These are phyloP conservation scores for Verticillium longisporum DNA, from an alignment of 2,329 filamentous ascomycete species.

Conservation along the genomic window DNA sequence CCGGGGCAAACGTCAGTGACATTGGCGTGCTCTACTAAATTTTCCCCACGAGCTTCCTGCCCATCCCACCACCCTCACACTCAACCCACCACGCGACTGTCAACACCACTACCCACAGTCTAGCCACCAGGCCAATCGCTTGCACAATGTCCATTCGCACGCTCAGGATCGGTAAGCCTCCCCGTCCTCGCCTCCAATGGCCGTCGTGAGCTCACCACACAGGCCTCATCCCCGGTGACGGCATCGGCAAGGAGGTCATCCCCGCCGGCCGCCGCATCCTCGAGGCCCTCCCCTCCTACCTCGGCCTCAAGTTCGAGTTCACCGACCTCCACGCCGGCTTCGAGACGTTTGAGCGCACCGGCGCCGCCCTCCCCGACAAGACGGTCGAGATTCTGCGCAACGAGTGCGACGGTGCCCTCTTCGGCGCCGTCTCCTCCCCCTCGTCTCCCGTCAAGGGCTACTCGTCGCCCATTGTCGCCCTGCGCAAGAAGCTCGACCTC, in stretches of 20 bases:
- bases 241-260: constrained; percentile 97
- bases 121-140: constrained; percentile 6
- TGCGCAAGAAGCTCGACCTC: constrained; percentile 89
- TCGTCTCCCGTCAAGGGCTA: constrained; percentile 88
- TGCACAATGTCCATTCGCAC: constrained; percentile 32
- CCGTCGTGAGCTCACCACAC: constrained; percentile 2
- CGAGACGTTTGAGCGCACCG: constrained; percentile 86
- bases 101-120: background rate
- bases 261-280: constrained; percentile 86
- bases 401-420: constrained; percentile 93
- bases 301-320: constrained; percentile 91
- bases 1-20: background rate
- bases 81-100: background rate
- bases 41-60: background rate
- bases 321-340: constrained; percentile 89
- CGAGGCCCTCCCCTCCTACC: constrained; percentile 85
- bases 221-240: constrained; percentile 97
- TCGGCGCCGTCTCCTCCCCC: constrained; percentile 92
- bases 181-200: background rate
- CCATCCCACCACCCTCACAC: background rate
- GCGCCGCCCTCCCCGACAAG: constrained; percentile 79
- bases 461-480: constrained; percentile 91
- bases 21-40: background rate
- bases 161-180: constrained; percentile 30
- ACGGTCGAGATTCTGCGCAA: constrained; percentile 84